A percentile compares a stretch with the other conserved stretches of the same genome.
These are phyloP conservation scores for Durio zibethinus DNA, from an alignment of 345 rosid species.

Conservation along the genomic window DNA sequence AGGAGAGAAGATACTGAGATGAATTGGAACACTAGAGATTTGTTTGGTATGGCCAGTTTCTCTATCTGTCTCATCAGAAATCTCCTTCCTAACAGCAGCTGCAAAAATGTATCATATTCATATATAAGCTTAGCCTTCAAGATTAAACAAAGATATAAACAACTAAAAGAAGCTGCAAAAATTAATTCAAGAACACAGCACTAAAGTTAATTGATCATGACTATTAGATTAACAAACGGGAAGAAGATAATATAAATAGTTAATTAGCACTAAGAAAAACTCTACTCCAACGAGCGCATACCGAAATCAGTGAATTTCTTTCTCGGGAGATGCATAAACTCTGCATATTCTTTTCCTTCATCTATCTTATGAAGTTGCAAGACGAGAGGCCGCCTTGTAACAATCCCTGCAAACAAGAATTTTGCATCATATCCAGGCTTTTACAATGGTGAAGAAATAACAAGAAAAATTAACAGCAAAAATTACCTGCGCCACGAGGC, in stretches of 20 bases:
- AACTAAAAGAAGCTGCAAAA: slow-evolving; percentile 1
- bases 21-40: slow-evolving; percentile 87
- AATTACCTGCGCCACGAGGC: slow-evolving; percentile 93
- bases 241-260: background rate
- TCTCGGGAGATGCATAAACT: slow-evolving; percentile 92
- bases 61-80: slow-evolving; percentile 90
- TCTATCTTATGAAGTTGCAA: slow-evolving; percentile 90
- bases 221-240: background rate
- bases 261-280: background rate
- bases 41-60: slow-evolving; percentile 87
- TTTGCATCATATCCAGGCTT: slow-evolving; percentile 13
- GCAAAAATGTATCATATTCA: slow-evolving; percentile 11
- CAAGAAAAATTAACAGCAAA: slow-evolving; percentile 14
- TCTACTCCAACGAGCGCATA: slow-evolving; percentile 24
- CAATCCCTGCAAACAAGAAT: slow-evolving; percentile 67
- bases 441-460: background rate
- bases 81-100: slow-evolving; percentile 93
- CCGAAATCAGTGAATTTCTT: slow-evolving; percentile 89
- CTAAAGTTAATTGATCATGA: background rate
- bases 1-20: slow-evolving; percentile 90
- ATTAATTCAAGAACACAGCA: background rate
- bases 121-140: slow-evolving; percentile 10
- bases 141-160: background rate
- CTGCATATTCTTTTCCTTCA: slow-evolving; percentile 90
- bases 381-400: slow-evolving; percentile 95